Conservation (phyloP, 495 filamentous ascomycete genomes). For the Talaromyces trachyspermus region DNA sequence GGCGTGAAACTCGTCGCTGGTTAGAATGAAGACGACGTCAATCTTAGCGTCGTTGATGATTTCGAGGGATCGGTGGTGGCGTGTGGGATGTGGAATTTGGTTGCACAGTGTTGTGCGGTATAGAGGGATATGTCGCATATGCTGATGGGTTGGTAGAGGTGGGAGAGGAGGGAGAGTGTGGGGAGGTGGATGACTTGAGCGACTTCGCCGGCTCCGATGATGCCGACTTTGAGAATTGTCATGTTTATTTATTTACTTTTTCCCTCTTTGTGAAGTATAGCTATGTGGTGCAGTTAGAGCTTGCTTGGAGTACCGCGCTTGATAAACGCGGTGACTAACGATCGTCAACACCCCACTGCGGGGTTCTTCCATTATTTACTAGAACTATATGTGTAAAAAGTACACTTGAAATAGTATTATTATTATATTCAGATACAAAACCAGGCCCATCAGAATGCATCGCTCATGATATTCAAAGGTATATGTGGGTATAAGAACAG, state of each 20-base stretch:
- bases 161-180: constrained; percentile 30
- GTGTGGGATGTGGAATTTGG: constrained; percentile 17
- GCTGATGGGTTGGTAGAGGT: constrained; percentile 29
- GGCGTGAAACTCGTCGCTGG: constrained; percentile 45
- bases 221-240: constrained; percentile 24
- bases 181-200: constrained; percentile 46
- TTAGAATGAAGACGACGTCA: constrained; percentile 45
- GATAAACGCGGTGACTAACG: background rate
- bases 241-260: no score
- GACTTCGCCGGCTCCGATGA: constrained; percentile 41
- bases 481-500: background rate
- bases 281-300: background rate
- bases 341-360: background rate
- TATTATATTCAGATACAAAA: background rate
- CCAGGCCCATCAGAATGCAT: background rate
- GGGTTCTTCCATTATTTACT: no score
- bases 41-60: constrained; percentile 25
- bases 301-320: background rate
- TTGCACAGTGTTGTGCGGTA: constrained; percentile 22
- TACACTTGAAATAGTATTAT: background rate
- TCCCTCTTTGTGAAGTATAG: background rate
- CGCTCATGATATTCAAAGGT: background rate
- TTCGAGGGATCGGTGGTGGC: constrained; percentile 17
- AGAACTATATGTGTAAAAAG: no score
- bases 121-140: constrained; percentile 36